Base-by-base conservation (phyloP, 2,329 filamentous ascomycete genomes). In the Talaromyces sp. region DNA sequence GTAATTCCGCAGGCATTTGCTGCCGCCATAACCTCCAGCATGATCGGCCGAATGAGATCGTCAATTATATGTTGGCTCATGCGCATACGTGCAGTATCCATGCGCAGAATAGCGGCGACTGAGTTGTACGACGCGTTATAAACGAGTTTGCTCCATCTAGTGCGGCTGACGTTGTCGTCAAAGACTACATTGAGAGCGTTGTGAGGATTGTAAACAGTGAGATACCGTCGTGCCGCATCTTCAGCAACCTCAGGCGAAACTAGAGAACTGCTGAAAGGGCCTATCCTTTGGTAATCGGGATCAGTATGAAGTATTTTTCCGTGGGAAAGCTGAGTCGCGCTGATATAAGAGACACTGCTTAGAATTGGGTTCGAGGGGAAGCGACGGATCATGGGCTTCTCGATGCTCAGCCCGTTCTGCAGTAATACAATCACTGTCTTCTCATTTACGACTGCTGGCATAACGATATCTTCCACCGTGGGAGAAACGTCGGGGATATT, bases 341-440 rank as follows among this genome's bases (percentile, higher is more conserved):
- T 81, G 59, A 82, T 83, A 58, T 82, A 73, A 3, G 78, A 79
- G 18, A 87, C 77, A 23, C 83, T 81, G 16, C 79, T 82, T 2
- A 87, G 74, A 4, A 86, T 67, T 1, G 79, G 68, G 64, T 84
- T 86, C 4, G 69, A 63, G 1, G 85, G 84, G 66, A 86, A 86
- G 0, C 73, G 70, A 0, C 68, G 61, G 18, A 83, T 68, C 30
- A 87, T 65, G 0, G 83, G 82, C 59, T 76, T 79, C 65, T 87
- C 83, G 65, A 87, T 86, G 67, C 86, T 85, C 40, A 87, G 73
- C 2, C 85, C 85, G 66, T 87, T 87, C 64, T 87, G 85, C 3
- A 84, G 71, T 8, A 87, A 77, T 1, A 86, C 74, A 54, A 87
- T 80, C 52, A 75, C 76, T 0, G 83, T 85, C 30, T 78, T 72